Percentiles rank a stretch among this genome's conserved stretches.
Conservation (phyloP, 2,329 filamentous ascomycete genomes). For the Alternaria sp. region DNA sequence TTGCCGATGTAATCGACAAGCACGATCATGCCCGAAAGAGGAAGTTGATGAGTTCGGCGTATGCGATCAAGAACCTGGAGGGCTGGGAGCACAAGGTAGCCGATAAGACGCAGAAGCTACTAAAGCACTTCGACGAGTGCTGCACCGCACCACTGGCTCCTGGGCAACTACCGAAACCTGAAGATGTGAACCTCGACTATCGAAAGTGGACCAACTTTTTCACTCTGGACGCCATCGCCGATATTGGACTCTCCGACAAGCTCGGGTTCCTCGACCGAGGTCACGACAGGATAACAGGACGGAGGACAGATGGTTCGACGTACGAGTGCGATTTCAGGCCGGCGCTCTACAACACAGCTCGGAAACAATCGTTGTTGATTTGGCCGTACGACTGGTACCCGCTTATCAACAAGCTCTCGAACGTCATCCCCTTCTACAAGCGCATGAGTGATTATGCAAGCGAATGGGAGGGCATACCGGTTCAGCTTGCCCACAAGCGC, state of each 20-base stretch:
- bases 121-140: constrained; percentile 56
- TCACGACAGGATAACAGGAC: constrained; percentile 56
- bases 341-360: constrained; percentile 60
- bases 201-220: constrained; percentile 65
- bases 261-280: constrained; percentile 63
- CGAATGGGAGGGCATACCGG: constrained; percentile 60
- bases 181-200: constrained; percentile 61
- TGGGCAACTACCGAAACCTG: constrained; percentile 35
- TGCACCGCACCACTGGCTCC: constrained; percentile 52
- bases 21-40: constrained; percentile 62
- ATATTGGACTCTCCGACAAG: constrained; percentile 63
- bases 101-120: constrained; percentile 59
- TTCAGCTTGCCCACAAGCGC: constrained; percentile 56
- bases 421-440: constrained; percentile 58
- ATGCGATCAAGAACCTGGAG: constrained; percentile 11
- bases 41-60: constrained; percentile 45
- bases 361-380: constrained; percentile 60
- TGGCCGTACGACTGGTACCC: constrained; percentile 64
- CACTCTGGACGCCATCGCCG: constrained; percentile 64
- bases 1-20: constrained; percentile 63
- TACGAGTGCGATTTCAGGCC: constrained; percentile 59
- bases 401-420: constrained; percentile 57
- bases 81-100: constrained; percentile 63
- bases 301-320: constrained; percentile 57
- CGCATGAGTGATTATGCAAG: constrained; percentile 53